These are phyloP conservation scores for Inga oerstediana DNA, from an alignment of 306 rosid genomes.

Conservation along the genomic window DNA sequence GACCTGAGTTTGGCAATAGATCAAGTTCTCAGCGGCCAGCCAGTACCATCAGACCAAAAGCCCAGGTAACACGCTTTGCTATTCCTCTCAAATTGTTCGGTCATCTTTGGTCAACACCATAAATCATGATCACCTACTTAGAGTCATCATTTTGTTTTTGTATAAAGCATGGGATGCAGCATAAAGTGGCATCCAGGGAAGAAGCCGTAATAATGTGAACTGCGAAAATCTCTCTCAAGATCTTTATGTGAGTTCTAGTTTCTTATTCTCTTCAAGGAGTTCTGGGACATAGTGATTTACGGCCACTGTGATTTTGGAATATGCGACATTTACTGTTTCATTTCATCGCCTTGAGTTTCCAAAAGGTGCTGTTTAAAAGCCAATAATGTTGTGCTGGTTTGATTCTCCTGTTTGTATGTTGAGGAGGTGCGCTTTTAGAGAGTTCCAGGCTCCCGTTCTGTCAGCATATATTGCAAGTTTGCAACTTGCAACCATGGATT, in stretches of 20 bases:
- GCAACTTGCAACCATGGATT: neutral
- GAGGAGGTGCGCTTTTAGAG: neutral
- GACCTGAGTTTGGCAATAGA: constrained; percentile 85
- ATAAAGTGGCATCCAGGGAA: constrained; percentile 92
- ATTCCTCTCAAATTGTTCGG: constrained; percentile 25
- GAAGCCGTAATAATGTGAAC: constrained; percentile 32
- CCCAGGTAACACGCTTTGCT: constrained; percentile 57
- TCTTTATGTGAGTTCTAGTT: constrained; percentile 32
- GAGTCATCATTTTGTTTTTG: constrained; percentile 26
- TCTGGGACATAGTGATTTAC: constrained; percentile 11
- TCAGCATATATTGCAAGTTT: neutral
- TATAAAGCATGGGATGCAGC: constrained; percentile 89
- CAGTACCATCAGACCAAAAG: constrained; percentile 62
- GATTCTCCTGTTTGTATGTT: constrained; percentile 18
- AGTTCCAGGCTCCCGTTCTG: constrained; percentile 10
- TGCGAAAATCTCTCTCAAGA: constrained; percentile 30
- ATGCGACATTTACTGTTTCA: constrained; percentile 19
- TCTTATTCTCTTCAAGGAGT: constrained; percentile 25
- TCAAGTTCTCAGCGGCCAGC: constrained; percentile 86
- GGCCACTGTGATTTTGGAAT: constrained; percentile 22
- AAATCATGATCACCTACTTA: constrained; percentile 23
- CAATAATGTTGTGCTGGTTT: constrained; percentile 29
- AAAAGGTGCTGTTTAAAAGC: constrained; percentile 24
- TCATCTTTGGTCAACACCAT: neutral
- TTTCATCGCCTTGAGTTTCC: constrained; percentile 22